Evolutionary conservation across 2,329 filamentous ascomycete species (phyloP).

Genomic region (Ascochyta pisi): DNA sequence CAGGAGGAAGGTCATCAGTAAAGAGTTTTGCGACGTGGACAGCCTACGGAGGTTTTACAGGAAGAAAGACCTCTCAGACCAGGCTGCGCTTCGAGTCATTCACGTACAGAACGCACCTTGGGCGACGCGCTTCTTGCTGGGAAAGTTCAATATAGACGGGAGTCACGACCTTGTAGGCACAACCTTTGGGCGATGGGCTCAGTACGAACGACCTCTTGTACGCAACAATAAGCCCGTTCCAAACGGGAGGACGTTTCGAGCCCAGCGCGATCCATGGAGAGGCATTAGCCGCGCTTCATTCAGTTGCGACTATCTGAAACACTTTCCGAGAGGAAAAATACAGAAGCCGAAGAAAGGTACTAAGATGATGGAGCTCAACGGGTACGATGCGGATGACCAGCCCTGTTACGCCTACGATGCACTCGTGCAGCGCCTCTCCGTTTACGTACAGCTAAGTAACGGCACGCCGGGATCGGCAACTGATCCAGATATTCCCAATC

Average conservation of each 20-base stretch:
- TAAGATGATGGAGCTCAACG: constrained; percentile 60
- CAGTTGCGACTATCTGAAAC: constrained; percentile 60
- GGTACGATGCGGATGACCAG: constrained; percentile 54
- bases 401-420: constrained; percentile 58
- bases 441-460: constrained; percentile 59
- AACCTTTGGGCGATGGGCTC: constrained; percentile 58
- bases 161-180: constrained; percentile 57
- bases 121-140: constrained; percentile 57
- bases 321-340: constrained; percentile 47
- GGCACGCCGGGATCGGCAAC: constrained; percentile 47
- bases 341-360: constrained; percentile 23
- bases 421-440: constrained; percentile 57
- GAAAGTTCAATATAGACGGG: constrained; percentile 61
- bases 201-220: constrained; percentile 55
- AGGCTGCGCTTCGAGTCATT: constrained; percentile 49
- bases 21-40: constrained; percentile 56
- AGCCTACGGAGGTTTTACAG: constrained; percentile 55
- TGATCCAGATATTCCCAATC: constrained; percentile 54
- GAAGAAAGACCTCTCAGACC: constrained; percentile 43
- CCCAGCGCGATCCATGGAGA: constrained; percentile 59
- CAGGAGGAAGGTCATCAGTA: constrained; percentile 55
- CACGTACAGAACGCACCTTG: constrained; percentile 63
- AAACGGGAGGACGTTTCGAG: constrained; percentile 59
- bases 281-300: constrained; percentile 59
- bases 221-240: constrained; percentile 61